Base-by-base conservation (phyloP, 768 basidiomycete species). In the Porpolomopsis calyptriformis region DNA sequence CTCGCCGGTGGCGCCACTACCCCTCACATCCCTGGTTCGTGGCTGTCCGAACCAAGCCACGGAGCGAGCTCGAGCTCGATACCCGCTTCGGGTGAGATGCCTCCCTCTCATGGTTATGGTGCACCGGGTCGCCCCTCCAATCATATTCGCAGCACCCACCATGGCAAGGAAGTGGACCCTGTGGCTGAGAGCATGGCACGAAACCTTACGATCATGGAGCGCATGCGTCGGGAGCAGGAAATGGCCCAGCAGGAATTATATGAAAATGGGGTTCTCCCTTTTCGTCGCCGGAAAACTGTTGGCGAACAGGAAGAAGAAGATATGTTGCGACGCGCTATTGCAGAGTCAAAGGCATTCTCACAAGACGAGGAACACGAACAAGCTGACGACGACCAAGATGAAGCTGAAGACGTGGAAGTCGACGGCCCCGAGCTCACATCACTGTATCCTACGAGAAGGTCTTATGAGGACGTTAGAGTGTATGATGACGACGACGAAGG, bases 401-500 rank as follows among this genome's bases (percentile, higher is more conserved):
- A 53, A 22, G 56, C 64, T n/a, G 40, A 49, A 6, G 58, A 54
- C n/a, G 44, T 49, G 16, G 62, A 57, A 7, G 7, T 31, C 29
- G 29, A 31, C 29, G 29, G 14, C 29, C 7, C 7, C 29, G 29
- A 31, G 29, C 29, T 31, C 14, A 31, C 27, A 11, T 2, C 4
- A 40, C 38, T 43, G 34, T 29, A 35, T 51, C 34, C 44, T 26
- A 39, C 38, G 40, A 49, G 40, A 49, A 27, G 51, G 16, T 10
- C 20, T n/a, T 23, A 16, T 22, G 14, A 11, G 8, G 18, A 53
- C 23, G 49, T 71, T 42, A 65, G 78, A 38, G 75, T 81, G 31
- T 80, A 86, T 53, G 90, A 92, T 51, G 90, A 93, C 52, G 90
- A 92, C 42, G 90, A 94, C 54, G 78, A 76, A 19, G 82, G 86